A percentile compares a stretch with the other conserved stretches of the same genome.
Conservation (phyloP, 352 stramenopile genomes). For the Phytopythium oedochilum region DNA sequence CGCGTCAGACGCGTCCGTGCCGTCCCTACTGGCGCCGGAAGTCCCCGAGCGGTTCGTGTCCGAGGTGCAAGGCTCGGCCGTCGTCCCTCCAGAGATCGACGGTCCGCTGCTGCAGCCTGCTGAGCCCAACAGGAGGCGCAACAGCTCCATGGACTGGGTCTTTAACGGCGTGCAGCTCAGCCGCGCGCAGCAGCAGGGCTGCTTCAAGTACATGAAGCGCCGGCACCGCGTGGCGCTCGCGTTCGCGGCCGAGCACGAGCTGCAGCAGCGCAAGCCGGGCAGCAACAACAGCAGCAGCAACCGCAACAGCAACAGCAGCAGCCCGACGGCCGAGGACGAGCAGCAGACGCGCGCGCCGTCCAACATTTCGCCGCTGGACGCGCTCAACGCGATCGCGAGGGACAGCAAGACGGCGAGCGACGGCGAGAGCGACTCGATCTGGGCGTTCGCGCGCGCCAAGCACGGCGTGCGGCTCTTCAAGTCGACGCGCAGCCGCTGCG, state of each 20-base stretch:
- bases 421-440: constrained; percentile 26
- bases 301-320: constrained; percentile 3
- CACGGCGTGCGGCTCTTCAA: constrained; percentile 71
- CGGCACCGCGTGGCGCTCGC: constrained; percentile 65
- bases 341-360: constrained; percentile 18
- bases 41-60: neutral
- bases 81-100: neutral
- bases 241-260: constrained; percentile 42
- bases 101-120: neutral
- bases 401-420: constrained; percentile 5
- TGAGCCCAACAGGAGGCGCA: neutral
- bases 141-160: constrained; percentile 8
- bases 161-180: constrained; percentile 27
- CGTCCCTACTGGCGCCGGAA: neutral
- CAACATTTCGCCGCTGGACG: constrained; percentile 23
- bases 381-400: constrained; percentile 1
- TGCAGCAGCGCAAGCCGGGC: neutral
- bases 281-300: neutral
- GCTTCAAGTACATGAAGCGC: constrained; percentile 80
- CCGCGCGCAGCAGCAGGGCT: constrained; percentile 68
- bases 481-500: constrained; percentile 63
- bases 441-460: constrained; percentile 59
- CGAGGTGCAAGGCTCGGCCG: neutral
- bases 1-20: constrained; percentile 2
- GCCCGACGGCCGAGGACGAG: constrained; percentile 13